Evolutionary conservation across 768 basidiomycete genomes (phyloP).

Genomic region (Leccinum boreale): DNA sequence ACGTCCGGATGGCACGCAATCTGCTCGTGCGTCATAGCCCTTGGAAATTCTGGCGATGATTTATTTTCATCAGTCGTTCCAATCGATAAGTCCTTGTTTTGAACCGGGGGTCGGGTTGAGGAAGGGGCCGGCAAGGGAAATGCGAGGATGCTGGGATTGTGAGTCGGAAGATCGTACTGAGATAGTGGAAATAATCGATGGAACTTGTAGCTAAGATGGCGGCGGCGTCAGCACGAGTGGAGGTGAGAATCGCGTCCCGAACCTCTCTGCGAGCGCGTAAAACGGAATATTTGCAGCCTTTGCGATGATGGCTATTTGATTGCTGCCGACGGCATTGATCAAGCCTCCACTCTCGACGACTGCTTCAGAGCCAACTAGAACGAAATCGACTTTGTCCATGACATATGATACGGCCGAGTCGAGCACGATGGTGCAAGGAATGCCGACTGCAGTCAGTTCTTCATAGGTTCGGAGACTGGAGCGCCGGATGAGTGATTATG

Average conservation of each 20-base stretch:
- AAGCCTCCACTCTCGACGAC: constrained; percentile 95
- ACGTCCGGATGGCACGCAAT: constrained; percentile 82
- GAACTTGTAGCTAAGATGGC: constrained; percentile 78
- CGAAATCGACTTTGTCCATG: constrained; percentile 94
- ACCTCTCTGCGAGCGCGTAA: constrained; percentile 94
- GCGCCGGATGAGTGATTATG: constrained; percentile 2
- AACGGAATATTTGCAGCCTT: constrained; percentile 94
- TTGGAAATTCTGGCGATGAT: constrained; percentile 5
- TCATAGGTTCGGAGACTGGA: constrained; percentile 88
- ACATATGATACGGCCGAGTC: constrained; percentile 97
- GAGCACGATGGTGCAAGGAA: constrained; percentile 91
- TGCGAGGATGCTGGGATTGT: constrained; percentile 71
- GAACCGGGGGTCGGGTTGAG: constrained; percentile 1
- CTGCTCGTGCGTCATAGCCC: constrained; percentile 73
- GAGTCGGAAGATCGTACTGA: constrained; percentile 83
- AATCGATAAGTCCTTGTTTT: constrained; percentile 3
- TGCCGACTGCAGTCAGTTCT: constrained; percentile 80
- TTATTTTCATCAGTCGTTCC: constrained; percentile 1
- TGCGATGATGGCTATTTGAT: constrained; percentile 95
- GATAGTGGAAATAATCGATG: constrained; percentile 93
- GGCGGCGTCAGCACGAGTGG: constrained; percentile 20
- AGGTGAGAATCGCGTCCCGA: constrained; percentile 21
- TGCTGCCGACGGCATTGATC: constrained; percentile 91
- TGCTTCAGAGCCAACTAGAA: constrained; percentile 95
- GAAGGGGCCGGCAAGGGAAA: constrained; percentile 46